phyloP scores from a whole-genome alignment of 2,329 filamentous ascomycete species.

The Epichloe aotearoae region DNA sequence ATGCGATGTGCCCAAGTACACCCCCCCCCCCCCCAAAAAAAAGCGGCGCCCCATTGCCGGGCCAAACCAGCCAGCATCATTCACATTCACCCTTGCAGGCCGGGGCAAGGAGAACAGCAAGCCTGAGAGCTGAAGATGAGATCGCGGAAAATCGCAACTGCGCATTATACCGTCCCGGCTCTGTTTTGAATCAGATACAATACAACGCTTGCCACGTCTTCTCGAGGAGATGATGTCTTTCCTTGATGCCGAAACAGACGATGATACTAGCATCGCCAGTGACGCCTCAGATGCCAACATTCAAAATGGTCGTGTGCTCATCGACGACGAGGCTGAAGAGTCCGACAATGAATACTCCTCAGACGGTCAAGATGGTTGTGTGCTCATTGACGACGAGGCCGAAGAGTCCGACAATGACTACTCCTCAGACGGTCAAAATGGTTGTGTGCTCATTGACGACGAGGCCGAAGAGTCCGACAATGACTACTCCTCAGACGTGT shows the following conservation, averaged over 20 bases:
- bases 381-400: no score
- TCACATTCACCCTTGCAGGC: no score
- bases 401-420: not conserved
- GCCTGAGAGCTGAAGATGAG: no score
- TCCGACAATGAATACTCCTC: not conserved
- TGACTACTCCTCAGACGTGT: not conserved
- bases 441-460: no score
- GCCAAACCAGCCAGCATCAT: no score
- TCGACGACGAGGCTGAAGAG: conserved; percentile 9
- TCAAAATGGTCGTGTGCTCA: not conserved
- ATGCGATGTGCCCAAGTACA: no score
- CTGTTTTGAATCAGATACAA: not conserved
- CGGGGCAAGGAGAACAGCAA: no score
- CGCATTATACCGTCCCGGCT: not conserved
- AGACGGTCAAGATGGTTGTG: no score
- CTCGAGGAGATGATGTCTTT: not conserved
- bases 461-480: no score
- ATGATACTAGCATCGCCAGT: conserved; percentile 1
- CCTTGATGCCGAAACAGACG: not conserved
- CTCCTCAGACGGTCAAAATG: no score
- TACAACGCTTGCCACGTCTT: not conserved
- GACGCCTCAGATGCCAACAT: conserved; percentile 2
- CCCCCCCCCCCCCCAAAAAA: no score
- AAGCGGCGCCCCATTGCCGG: no score
- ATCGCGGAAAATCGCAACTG: not conserved